Base-by-base conservation (phyloP, 768 basidiomycete species). In the Phanerochaete sordida region DNA sequence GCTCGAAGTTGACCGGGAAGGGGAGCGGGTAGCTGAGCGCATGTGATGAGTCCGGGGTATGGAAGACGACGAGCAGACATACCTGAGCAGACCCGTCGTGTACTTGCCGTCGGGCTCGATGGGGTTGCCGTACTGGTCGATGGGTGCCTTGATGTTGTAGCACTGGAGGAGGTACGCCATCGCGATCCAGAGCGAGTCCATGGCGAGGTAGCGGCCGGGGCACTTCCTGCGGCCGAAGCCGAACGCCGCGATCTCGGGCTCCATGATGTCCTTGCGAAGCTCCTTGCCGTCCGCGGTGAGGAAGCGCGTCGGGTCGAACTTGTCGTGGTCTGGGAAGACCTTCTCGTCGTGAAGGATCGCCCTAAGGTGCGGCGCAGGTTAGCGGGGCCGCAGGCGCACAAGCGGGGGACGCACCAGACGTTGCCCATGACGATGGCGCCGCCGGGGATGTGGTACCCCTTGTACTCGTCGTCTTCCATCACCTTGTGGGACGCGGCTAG, bases 341-440 rank as follows among this genome's bases (percentile, higher is more conserved):
- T 28, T 39, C 39, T 81, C 76, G 65, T 87, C 85, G 66, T 84
- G 83, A 3, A 79, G 73, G 50, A 86, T 74, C 12, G 55, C 56
- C 60, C 60, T 61, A 39, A 8, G 23, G 12, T 8, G 33, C 4
- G 21, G 26, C 9, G 23, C 11, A 4, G 21, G n/a, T 33, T 33
- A 13, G 45, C n/a, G 23, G n/a, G 12, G 30, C 15, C 7, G 31
- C 7, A 46, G 28, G 39, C 13, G 6, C 21, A 15, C 5, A 26
- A 6, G 5, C 9, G 45, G 3, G 50, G 15, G 12, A 56, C 57
- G 24, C 33, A 64, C 63, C 64, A 65, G 31, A 47, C 26, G 27
- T 65, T 63, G 4, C 51, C 43, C 2, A 56, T 39, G 43, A 58
- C 44, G 15, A 55, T 39, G 26, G 39, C 12, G 27, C 52, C 64